Percentiles rank a stretch among this genome's conserved stretches.
Conservation (phyloP, 1,284 basidiomycete genomes). For the Pterulicium gracile region DNA sequence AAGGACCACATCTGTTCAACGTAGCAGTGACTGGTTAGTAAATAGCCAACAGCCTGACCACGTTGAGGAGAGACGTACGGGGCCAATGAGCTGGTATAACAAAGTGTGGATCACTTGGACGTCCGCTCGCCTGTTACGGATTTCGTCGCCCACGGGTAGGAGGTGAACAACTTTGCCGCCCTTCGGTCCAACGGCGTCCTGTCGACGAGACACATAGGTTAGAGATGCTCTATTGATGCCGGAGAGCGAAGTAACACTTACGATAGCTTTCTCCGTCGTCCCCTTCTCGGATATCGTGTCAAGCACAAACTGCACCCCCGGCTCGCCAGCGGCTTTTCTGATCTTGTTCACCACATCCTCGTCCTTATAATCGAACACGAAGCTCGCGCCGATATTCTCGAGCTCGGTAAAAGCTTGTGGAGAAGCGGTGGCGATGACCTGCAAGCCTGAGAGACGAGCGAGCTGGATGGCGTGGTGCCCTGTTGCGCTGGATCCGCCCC, state of each 20-base stretch:
- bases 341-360: constrained; percentile 5
- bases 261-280: background rate
- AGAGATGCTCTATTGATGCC: background rate
- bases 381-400: constrained; percentile 23
- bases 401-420: constrained; percentile 22
- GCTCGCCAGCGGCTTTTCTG: background rate
- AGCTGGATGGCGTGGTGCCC: constrained; percentile 25
- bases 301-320: background rate
- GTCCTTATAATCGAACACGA: constrained; percentile 18
- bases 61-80: background rate
- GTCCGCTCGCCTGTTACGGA: background rate
- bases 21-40: background rate
- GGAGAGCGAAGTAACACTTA: background rate
- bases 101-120: background rate
- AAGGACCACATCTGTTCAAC: background rate
- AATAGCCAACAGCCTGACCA: background rate
- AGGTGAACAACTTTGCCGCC: background rate
- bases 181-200: background rate
- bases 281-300: background rate
- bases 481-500: constrained; percentile 9
- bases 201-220: background rate
- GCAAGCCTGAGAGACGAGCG: constrained; percentile 18
- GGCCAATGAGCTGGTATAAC: background rate
- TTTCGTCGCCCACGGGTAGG: background rate
- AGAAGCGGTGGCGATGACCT: constrained; percentile 24